These are phyloP conservation scores for Pittosporum tobira DNA, from an alignment of 129 eudicot species.

Conservation along the genomic window DNA sequence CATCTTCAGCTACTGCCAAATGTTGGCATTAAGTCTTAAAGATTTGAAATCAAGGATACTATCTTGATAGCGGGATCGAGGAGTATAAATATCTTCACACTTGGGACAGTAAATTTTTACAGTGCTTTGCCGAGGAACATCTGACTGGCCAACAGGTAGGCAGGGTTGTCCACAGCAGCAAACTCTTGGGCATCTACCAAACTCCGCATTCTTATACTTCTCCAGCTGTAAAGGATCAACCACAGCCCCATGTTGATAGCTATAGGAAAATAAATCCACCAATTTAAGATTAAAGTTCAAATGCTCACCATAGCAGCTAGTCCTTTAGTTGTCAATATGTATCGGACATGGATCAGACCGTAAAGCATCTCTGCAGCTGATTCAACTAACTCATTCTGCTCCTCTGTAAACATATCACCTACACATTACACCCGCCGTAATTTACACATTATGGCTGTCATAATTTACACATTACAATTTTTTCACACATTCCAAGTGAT, in stretches of 20 bases:
- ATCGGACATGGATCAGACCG: slow-evolving; percentile 45
- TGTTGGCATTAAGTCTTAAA: too few relatives aligned
- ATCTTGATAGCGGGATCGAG: slow-evolving; percentile 39
- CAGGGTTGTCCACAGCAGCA: slow-evolving; percentile 50
- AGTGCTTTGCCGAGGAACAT: slow-evolving; percentile 35
- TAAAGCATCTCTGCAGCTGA: slow-evolving; percentile 50
- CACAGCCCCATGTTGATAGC: slow-evolving; percentile 7
- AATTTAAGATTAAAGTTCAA: background rate
- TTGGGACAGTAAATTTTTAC: slow-evolving; percentile 45
- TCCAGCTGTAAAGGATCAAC: slow-evolving; percentile 29
- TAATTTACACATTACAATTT: too few relatives aligned
- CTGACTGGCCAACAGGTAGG: slow-evolving; percentile 46
- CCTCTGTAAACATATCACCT: too few relatives aligned
- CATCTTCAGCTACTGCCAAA: too few relatives aligned
- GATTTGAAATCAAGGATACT: too few relatives aligned
- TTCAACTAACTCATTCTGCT: too few relatives aligned
- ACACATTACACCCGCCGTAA: too few relatives aligned
- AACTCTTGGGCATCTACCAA: slow-evolving; percentile 55
- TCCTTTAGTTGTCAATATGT: slow-evolving; percentile 44
- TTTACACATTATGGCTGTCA: too few relatives aligned
- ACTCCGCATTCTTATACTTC: slow-evolving; percentile 39
- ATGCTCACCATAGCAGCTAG: slow-evolving; percentile 48
- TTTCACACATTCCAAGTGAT: too few relatives aligned
- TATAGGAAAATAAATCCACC: background rate
- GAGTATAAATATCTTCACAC: slow-evolving; percentile 43